These are phyloP conservation scores for Phlebiopsis gigantea DNA, from an alignment of 768 basidiomycete species.

Conservation along the genomic window DNA sequence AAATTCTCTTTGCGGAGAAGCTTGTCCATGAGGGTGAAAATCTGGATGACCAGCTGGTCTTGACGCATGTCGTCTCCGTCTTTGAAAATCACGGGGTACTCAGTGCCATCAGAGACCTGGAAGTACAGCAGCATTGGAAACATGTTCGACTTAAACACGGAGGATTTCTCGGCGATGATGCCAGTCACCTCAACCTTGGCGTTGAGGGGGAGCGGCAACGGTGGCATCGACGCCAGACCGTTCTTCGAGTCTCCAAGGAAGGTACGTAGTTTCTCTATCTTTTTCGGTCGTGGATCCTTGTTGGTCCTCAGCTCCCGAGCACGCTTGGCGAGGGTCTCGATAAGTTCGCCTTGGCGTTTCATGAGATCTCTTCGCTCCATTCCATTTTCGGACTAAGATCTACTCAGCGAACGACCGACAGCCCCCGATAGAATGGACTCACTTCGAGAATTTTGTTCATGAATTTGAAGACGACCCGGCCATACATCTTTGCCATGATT, in stretches of 20 bases:
- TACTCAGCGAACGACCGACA: background rate
- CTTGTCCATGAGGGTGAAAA: slow-evolving; percentile 98
- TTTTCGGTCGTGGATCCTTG: slow-evolving; percentile 93
- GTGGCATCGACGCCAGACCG: slow-evolving; percentile 69
- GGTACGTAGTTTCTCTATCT: slow-evolving; percentile 92
- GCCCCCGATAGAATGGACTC: background rate
- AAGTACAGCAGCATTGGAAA: slow-evolving; percentile 90
- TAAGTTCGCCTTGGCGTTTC: slow-evolving; percentile 84
- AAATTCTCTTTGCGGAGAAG: slow-evolving; percentile 91
- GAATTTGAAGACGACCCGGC: slow-evolving; percentile 84
- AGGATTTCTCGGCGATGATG: slow-evolving; percentile 86
- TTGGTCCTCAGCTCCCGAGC: slow-evolving; percentile 84
- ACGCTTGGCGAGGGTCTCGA: slow-evolving; percentile 79
- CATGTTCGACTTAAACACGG: slow-evolving; percentile 96
- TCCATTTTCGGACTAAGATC: slow-evolving; percentile 62
- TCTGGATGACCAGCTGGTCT: slow-evolving; percentile 95
- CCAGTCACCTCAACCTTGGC: slow-evolving; percentile 82
- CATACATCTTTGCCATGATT: slow-evolving; percentile 89
- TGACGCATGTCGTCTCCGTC: slow-evolving; percentile 98
- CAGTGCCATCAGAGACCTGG: slow-evolving; percentile 75
- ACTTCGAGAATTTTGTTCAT: slow-evolving; percentile 88
- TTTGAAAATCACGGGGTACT: slow-evolving; percentile 96
- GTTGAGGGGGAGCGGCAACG: slow-evolving; percentile 87
- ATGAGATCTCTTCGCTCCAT: slow-evolving; percentile 82
- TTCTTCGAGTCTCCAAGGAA: slow-evolving; percentile 84